phyloP scores from a whole-genome alignment of 441 rosid genomes.

The Gossypium schwendimanii region DNA sequence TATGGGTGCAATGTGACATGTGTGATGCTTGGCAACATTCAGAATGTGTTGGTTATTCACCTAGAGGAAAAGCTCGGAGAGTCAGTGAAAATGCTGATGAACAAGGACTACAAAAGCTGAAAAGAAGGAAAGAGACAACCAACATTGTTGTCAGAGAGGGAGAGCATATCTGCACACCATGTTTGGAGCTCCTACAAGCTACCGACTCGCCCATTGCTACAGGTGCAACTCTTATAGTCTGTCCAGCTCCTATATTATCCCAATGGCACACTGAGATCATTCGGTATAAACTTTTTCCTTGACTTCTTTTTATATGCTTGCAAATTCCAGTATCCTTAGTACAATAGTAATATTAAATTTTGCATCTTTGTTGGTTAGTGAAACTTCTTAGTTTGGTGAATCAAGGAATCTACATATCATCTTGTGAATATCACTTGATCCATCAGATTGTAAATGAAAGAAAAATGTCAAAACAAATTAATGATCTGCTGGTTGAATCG shows the following conservation, averaged over 20 bases:
- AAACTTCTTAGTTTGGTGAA: not conserved
- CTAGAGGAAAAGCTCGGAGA: slow-evolving; percentile 51
- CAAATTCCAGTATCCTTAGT: not conserved
- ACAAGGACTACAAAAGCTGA: slow-evolving; percentile 24
- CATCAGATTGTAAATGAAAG: not conserved
- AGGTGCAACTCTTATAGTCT: slow-evolving; percentile 91
- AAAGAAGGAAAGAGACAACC: slow-evolving; percentile 42
- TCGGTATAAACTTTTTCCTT: slow-evolving; percentile 42
- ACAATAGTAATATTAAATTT: not conserved
- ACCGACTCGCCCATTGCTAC: slow-evolving; percentile 69
- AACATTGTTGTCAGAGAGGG: slow-evolving; percentile 63
- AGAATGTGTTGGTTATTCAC: slow-evolving; percentile 88
- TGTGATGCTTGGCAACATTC: slow-evolving; percentile 99
- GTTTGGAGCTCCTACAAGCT: slow-evolving; percentile 70
- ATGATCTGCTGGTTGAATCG: not conserved
- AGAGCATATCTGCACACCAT: slow-evolving; percentile 64
- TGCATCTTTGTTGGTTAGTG: not conserved
- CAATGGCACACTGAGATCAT: slow-evolving; percentile 92
- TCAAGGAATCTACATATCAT: slow-evolving; percentile 2
- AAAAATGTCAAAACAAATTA: not conserved
- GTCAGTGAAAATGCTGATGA: slow-evolving; percentile 18
- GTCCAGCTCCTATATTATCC: slow-evolving; percentile 88
- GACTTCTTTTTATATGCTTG: not conserved
- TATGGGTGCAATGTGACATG: slow-evolving; percentile 93
- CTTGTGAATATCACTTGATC: slow-evolving; percentile 4